A percentile compares a stretch with the other conserved stretches of the same genome.
Evolutionary conservation across 345 rosid genomes (phyloP).

Genomic region (Pugionium cornutum): DNA sequence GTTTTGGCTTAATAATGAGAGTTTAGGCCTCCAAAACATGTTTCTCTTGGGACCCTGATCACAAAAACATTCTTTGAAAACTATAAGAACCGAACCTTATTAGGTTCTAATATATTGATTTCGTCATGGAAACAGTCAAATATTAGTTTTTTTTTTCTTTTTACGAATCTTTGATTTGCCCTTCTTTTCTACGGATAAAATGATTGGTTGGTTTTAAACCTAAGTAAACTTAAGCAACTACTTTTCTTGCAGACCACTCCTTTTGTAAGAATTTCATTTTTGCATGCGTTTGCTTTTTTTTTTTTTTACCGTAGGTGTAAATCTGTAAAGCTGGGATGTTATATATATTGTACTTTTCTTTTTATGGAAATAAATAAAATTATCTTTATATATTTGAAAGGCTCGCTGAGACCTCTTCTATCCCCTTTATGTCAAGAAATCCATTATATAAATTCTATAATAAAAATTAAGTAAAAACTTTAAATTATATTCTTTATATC

Average conservation of each 20-base stretch:
- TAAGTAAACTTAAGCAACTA: constrained; percentile 26
- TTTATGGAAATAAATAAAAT: not conserved
- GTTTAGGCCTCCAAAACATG: constrained; percentile 23
- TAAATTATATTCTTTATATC: too few species aligned
- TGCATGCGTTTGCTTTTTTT: not conserved
- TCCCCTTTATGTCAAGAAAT: too few species aligned
- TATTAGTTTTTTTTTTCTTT: constrained; percentile 13
- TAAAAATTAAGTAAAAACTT: too few species aligned
- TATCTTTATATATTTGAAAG: not conserved
- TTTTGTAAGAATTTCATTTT: constrained; percentile 18
- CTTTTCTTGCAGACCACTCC: constrained; percentile 34
- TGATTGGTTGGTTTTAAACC: constrained; percentile 34
- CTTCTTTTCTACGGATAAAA: constrained; percentile 26
- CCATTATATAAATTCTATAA: too few species aligned
- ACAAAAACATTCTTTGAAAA: constrained; percentile 10
- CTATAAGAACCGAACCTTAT: constrained; percentile 19
- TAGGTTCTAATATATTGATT: constrained; percentile 19
- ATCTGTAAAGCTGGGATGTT: not conserved
- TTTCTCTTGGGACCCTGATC: constrained; percentile 9
- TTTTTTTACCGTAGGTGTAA: not conserved
- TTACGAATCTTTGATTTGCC: constrained; percentile 20
- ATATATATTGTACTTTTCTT: too few species aligned
- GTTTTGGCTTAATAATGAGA: constrained; percentile 25
- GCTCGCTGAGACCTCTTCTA: too few species aligned
- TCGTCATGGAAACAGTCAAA: constrained; percentile 25